phyloP scores from a whole-genome alignment of 176 grass and related monocot species.

The Typha latifolia region DNA sequence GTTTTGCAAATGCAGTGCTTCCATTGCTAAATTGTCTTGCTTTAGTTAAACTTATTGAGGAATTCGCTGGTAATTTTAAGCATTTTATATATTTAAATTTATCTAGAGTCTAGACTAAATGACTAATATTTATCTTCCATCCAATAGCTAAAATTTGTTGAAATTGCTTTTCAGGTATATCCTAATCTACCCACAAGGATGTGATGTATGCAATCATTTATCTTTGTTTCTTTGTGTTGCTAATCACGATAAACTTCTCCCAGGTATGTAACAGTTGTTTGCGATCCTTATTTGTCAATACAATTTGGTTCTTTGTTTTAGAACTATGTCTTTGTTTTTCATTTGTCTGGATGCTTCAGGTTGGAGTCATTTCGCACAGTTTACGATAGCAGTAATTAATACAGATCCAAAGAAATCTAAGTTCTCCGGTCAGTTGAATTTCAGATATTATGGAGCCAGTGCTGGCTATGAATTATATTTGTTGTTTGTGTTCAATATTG shows the following conservation, averaged over 20 bases:
- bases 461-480: conserved; percentile 2
- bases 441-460: conserved; percentile 4
- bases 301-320: conserved; percentile 11
- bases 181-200: conserved; percentile 98
- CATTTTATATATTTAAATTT: conserved; percentile 9
- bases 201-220: conserved; percentile 92
- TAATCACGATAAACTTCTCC: conserved; percentile 91
- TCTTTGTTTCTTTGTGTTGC: conserved; percentile 99
- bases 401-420: conserved; percentile 99
- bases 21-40: no score
- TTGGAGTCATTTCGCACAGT: conserved; percentile 96
- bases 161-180: conserved; percentile 75
- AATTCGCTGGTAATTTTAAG: not conserved
- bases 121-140: not conserved
- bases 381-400: conserved; percentile 99
- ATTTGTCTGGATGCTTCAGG: conserved; percentile 46
- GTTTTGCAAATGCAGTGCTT: no score
- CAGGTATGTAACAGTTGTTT: conserved; percentile 45
- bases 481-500: conserved; percentile 22
- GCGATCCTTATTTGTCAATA: conserved; percentile 10
- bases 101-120: not conserved
- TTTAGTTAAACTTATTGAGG: no score
- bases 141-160: conserved; percentile 8
- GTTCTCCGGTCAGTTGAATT: conserved; percentile 76
- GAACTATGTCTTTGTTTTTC: conserved; percentile 11